Conservation (phyloP, 169 alveolate species). For the Plasmodium coatneyi region DNA sequence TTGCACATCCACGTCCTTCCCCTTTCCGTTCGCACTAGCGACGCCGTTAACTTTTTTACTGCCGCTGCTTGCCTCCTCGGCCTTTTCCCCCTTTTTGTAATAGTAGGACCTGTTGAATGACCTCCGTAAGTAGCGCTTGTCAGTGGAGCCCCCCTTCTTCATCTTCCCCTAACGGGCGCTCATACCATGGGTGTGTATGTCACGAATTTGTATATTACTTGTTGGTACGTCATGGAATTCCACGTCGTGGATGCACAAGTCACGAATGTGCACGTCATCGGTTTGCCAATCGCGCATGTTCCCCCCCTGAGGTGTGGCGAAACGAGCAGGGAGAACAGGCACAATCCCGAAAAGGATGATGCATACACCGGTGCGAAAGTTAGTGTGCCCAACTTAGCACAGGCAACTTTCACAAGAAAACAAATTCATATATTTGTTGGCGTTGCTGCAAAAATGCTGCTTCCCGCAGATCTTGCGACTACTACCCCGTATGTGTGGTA, state of each 20-base stretch:
- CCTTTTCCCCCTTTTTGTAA: constrained; percentile 36
- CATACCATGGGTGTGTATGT: background rate
- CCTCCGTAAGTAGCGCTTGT: constrained; percentile 29
- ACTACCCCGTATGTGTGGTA: background rate
- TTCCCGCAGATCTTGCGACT: background rate
- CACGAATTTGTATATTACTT: background rate
- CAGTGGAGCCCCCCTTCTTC: constrained; percentile 46
- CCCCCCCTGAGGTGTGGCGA: background rate
- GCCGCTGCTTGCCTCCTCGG: constrained; percentile 6
- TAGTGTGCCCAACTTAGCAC: background rate
- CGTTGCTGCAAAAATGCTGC: background rate
- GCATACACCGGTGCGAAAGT: background rate
- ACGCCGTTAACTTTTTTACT: background rate
- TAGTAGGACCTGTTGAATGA: constrained; percentile 30
- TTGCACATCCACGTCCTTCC: background rate
- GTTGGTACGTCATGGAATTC: background rate
- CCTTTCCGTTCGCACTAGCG: background rate
- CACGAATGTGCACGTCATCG: background rate
- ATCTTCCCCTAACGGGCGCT: background rate
- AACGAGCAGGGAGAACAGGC: background rate
- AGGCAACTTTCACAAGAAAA: background rate
- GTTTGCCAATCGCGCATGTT: background rate
- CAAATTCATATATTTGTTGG: background rate
- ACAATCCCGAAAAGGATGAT: background rate
- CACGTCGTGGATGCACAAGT: background rate